A percentile compares a stretch with the other conserved stretches of the same genome.
phyloP scores from a whole-genome alignment of 495 filamentous ascomycete genomes.

The Lasiosphaeris hirsuta region DNA sequence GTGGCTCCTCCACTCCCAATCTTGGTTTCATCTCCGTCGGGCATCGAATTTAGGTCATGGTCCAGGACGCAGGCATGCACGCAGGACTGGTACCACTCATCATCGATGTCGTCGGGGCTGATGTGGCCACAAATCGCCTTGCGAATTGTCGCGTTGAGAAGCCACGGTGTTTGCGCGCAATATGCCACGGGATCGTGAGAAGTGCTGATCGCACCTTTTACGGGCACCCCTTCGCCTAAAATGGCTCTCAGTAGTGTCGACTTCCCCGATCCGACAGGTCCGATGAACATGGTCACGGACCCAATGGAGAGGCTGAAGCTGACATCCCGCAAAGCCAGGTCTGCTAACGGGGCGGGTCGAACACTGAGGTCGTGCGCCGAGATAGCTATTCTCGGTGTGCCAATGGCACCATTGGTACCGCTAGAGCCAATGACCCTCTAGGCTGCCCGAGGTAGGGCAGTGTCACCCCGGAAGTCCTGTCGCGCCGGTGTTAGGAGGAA shows the following conservation, averaged over 20 bases:
- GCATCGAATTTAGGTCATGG: constrained; percentile 46
- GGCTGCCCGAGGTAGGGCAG: no score
- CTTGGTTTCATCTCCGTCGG: constrained; percentile 41
- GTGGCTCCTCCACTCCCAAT: constrained; percentile 3
- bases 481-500: constrained; percentile 27
- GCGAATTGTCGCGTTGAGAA: constrained; percentile 56
- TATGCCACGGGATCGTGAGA: constrained; percentile 27
- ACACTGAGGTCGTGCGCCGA: neutral
- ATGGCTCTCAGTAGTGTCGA: constrained; percentile 29
- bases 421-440: no score
- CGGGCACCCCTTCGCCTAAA: constrained; percentile 28
- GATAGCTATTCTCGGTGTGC: neutral
- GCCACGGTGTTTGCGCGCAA: constrained; percentile 46
- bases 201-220: constrained; percentile 28
- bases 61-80: constrained; percentile 52
- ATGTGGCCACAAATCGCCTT: constrained; percentile 54
- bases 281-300: constrained; percentile 24
- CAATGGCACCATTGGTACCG: no score
- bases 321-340: neutral
- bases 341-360: neutral
- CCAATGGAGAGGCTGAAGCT: neutral
- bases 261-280: constrained; percentile 35
- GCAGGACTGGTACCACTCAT: constrained; percentile 51
- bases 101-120: constrained; percentile 33
- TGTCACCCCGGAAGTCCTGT: no score